Percentiles rank a stretch among this genome's conserved stretches.
Conservation (phyloP, 2,329 filamentous ascomycete species). For the Erysiphe neolycopersici region DNA sequence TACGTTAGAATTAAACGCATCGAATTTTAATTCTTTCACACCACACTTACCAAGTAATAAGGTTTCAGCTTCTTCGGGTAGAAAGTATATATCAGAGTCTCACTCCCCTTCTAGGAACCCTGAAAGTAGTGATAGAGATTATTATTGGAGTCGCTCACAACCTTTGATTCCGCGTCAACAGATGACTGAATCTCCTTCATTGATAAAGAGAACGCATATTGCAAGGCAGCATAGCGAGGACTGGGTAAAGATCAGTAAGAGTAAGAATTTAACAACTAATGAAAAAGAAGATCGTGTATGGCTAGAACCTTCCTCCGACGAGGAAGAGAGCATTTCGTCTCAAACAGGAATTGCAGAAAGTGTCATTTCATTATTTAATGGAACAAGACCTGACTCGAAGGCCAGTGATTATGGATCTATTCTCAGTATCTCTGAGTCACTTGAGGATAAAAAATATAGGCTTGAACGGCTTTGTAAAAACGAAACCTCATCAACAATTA, state of each 20-base stretch:
- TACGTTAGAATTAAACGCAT: background rate
- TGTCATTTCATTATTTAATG: no score
- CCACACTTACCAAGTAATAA: background rate
- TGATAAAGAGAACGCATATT: background rate
- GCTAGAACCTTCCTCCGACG: constrained; percentile 13
- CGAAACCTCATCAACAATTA: background rate
- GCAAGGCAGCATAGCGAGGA: constrained; percentile 7
- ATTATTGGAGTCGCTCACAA: background rate
- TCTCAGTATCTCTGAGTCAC: background rate
- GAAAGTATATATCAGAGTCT: background rate
- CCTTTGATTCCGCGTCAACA: background rate
- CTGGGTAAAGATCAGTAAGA: constrained; percentile 11
- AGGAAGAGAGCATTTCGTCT: constrained; percentile 8
- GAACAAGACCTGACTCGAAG: background rate
- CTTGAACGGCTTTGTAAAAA: background rate
- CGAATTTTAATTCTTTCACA: background rate
- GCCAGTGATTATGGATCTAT: background rate
- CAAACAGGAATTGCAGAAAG: constrained; percentile 11
- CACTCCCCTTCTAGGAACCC: background rate
- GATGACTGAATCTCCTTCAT: background rate
- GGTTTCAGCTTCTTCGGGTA: background rate
- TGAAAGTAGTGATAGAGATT: background rate
- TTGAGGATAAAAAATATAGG: background rate
- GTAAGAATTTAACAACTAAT: constrained; percentile 3
- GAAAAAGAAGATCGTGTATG: constrained; percentile 10